Conservation (phyloP, 2,329 filamentous ascomycete species). For the Helicocarpus griseus region DNA sequence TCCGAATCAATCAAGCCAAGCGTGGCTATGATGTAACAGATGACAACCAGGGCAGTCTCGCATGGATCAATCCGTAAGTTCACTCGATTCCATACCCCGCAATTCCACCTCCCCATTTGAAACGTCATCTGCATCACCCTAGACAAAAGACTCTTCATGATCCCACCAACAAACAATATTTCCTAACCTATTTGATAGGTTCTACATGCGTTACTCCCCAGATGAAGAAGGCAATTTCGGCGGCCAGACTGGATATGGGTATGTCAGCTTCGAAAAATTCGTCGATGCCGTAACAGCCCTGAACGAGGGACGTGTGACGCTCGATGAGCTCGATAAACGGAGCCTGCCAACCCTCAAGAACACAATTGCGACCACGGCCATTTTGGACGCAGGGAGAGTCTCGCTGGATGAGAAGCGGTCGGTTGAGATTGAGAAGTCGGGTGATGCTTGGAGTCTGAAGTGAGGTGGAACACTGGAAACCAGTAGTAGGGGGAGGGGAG, state of each 20-base stretch:
- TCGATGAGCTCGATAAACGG: conserved; percentile 69
- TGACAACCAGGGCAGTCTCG: conserved; percentile 55
- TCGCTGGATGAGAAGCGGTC: conserved; percentile 74
- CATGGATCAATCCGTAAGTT: conserved; percentile 74
- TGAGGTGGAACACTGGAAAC: conserved; percentile 17
- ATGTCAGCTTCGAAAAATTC: conserved; percentile 93
- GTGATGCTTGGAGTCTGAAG: conserved; percentile 54
- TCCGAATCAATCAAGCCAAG: conserved; percentile 87
- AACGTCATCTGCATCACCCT: background rate
- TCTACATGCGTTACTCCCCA: conserved; percentile 90
- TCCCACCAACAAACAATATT: background rate
- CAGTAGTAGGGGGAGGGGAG: background rate
- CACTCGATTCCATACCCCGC: background rate
- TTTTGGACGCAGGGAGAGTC: conserved; percentile 74
- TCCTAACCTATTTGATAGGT: conserved; percentile 31
- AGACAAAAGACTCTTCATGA: background rate
- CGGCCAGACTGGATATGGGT: conserved; percentile 85
- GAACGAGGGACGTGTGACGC: conserved; percentile 61
- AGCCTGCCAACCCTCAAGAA: conserved; percentile 78
- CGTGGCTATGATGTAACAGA: conserved; percentile 91
- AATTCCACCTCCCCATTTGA: background rate
- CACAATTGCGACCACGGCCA: conserved; percentile 84
- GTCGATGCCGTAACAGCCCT: conserved; percentile 74
- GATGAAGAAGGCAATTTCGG: conserved; percentile 93
- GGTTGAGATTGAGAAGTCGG: conserved; percentile 54